Evolutionary conservation across 1,139 yeast genomes (phyloP).

Genomic region (Blastobotrys illinoisensis): DNA sequence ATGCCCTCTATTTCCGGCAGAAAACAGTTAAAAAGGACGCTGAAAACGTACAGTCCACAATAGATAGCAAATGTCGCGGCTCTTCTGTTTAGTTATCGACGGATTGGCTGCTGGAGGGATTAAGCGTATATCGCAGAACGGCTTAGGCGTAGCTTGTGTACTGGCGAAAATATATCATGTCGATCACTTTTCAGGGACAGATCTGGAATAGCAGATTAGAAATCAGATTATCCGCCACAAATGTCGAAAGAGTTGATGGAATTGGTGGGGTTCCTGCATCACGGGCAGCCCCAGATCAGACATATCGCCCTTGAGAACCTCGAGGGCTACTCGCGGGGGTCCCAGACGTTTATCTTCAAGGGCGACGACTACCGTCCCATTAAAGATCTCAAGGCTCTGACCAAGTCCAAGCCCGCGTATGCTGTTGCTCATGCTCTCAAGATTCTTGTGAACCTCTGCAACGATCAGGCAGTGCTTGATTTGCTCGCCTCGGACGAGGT

Average conservation of each 20-base stretch:
- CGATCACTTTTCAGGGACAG: neutral
- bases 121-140: neutral
- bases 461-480: conserved; percentile 52
- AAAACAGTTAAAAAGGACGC: too few relatives aligned
- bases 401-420: conserved; percentile 9
- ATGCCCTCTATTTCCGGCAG: too few relatives aligned
- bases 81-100: too few relatives aligned
- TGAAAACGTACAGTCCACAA: too few relatives aligned
- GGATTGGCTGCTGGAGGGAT: too few relatives aligned
- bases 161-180: neutral
- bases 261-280: conserved; percentile 74
- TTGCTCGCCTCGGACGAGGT: conserved; percentile 59
- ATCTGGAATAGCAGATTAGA: neutral
- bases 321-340: conserved; percentile 74
- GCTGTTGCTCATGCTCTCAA: conserved; percentile 53
- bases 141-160: neutral
- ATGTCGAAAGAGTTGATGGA: conserved; percentile 13
- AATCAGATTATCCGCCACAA: neutral
- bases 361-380: conserved; percentile 69
- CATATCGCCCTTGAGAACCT: conserved; percentile 82
- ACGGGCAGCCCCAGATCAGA: conserved; percentile 75
- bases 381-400: conserved; percentile 61
- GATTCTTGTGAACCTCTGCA: conserved; percentile 77
- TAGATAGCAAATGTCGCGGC: too few relatives aligned
- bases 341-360: conserved; percentile 60